Percentiles rank a stretch among this genome's conserved stretches.
Conservation (phyloP, 129 eudicot genomes). For the Oenanthe sinensis region DNA sequence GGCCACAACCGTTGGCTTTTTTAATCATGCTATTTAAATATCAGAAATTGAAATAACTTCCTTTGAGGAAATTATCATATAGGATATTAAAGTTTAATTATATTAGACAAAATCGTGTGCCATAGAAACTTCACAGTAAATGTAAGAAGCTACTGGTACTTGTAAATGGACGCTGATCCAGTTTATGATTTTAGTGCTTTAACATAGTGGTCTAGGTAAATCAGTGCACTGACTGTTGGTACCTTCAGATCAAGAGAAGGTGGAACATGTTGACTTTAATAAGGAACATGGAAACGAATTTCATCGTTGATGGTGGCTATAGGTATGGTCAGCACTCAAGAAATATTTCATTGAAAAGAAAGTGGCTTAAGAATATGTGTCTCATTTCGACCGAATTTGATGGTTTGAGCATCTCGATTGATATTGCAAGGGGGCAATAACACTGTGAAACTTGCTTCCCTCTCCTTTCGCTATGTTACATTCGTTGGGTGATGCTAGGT, state of each 20-base stretch:
- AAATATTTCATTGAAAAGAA: background rate
- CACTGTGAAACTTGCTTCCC: background rate
- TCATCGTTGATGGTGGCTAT: background rate
- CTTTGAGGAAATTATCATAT: background rate
- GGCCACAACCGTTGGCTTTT: background rate
- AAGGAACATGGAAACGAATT: background rate
- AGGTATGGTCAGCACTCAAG: background rate
- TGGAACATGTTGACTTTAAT: background rate
- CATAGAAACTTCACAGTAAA: background rate
- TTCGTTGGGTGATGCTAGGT: background rate
- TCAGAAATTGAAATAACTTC: background rate
- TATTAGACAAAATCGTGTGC: background rate
- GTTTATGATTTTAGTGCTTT: background rate
- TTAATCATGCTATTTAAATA: background rate
- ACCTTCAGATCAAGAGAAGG: background rate
- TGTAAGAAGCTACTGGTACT: background rate
- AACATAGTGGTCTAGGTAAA: background rate
- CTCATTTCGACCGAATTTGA: background rate
- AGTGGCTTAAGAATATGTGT: background rate
- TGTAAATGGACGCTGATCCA: background rate
- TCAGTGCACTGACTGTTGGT: background rate
- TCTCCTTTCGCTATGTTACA: background rate
- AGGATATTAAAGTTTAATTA: background rate
- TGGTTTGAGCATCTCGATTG: background rate
- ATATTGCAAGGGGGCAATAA: background rate